Conservation (phyloP, 371 early-diverging fungal genomes). For the Neoconidiobolus thromboides region DNA sequence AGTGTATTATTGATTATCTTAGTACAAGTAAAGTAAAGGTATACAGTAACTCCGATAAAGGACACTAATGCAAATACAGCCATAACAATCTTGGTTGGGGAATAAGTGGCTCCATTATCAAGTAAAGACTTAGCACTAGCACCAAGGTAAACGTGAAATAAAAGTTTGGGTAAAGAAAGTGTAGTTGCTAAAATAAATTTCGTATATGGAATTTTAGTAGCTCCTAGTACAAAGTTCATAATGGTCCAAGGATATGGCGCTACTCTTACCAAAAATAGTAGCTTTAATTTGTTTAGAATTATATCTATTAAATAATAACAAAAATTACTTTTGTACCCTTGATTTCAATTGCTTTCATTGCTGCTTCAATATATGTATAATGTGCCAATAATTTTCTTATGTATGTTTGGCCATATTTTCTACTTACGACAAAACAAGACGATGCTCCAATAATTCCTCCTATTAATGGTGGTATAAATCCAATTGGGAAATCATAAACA, state of each 20-base stretch:
- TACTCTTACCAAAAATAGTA: slow-evolving; percentile 40
- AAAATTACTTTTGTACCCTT: slow-evolving; percentile 18
- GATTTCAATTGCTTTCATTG: slow-evolving; percentile 17
- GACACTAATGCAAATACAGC: background rate
- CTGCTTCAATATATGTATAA: slow-evolving; percentile 11
- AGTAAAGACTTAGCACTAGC: slow-evolving; percentile 13
- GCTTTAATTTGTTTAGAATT: slow-evolving; percentile 10
- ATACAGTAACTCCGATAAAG: no score
- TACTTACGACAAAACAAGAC: slow-evolving; percentile 13
- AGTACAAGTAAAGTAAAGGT: no score
- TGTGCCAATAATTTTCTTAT: slow-evolving; percentile 10
- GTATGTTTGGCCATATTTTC: slow-evolving; percentile 11
- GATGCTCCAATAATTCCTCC: slow-evolving; percentile 15
- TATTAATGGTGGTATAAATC: slow-evolving; percentile 14
- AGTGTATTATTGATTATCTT: no score
- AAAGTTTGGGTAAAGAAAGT: slow-evolving; percentile 35
- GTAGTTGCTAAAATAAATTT: slow-evolving; percentile 38
- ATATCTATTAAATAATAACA: no score
- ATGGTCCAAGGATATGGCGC: slow-evolving; percentile 62
- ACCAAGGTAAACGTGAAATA: slow-evolving; percentile 52
- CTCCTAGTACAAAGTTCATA: slow-evolving; percentile 43
- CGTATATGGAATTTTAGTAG: slow-evolving; percentile 29
- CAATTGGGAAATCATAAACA: slow-evolving; percentile 17
- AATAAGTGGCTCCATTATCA: background rate
- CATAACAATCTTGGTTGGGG: background rate